phyloP scores from a whole-genome alignment of 345 rosid species.

The Brassica rapa region DNA sequence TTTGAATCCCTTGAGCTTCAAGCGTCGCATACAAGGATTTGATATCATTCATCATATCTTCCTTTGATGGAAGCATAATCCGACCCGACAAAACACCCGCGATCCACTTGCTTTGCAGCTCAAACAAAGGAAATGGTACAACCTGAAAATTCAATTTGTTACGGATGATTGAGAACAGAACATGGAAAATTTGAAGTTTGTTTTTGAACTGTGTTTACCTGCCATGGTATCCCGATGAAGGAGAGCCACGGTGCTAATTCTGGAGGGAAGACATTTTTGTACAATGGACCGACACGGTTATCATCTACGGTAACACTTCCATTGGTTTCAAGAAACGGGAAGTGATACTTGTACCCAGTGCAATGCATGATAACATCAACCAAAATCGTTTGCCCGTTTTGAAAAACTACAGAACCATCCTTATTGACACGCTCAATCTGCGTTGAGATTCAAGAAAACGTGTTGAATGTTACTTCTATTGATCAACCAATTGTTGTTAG shows the following conservation, averaged over 20 bases:
- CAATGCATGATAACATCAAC: slow-evolving; percentile 78
- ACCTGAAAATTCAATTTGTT: slow-evolving; percentile 41
- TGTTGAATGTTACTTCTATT: background rate
- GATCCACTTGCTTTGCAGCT: slow-evolving; percentile 87
- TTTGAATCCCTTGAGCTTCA: slow-evolving; percentile 60
- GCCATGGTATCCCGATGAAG: slow-evolving; percentile 79
- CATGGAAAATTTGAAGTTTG: background rate
- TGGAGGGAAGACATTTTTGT: slow-evolving; percentile 78
- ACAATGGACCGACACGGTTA: slow-evolving; percentile 76
- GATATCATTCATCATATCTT: slow-evolving; percentile 67
- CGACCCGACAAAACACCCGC: slow-evolving; percentile 78
- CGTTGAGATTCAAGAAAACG: background rate
- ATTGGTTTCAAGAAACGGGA: slow-evolving; percentile 78
- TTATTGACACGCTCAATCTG: slow-evolving; percentile 60
- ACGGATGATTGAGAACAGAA: background rate
- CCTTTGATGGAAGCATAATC: slow-evolving; percentile 56
- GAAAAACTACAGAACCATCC: slow-evolving; percentile 69
- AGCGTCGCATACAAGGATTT: slow-evolving; percentile 52
- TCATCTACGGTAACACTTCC: slow-evolving; percentile 60
- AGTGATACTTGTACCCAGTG: slow-evolving; percentile 84
- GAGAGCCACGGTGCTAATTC: slow-evolving; percentile 74
- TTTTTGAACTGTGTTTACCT: slow-evolving; percentile 43
- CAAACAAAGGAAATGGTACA: slow-evolving; percentile 64
- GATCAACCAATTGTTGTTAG: background rate
- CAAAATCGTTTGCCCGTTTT: slow-evolving; percentile 47